Evolutionary conservation across 192 early-diverging fungal genomes (phyloP), one percentile per base, ranked within the genome.

Genomic region (Gaertneriomyces sp.): DNA sequence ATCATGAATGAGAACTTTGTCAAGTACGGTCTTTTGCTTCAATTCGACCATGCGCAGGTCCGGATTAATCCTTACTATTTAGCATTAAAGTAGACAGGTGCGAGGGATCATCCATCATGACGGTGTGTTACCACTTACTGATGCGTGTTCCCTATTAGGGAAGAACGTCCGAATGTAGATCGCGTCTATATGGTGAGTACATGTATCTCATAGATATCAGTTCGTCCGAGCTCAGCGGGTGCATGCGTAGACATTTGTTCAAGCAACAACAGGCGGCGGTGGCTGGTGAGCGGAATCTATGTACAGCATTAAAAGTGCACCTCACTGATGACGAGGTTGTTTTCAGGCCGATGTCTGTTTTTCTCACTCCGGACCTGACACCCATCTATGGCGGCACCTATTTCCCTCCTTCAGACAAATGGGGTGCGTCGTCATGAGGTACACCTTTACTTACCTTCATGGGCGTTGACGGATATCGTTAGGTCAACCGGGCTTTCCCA

Each of bases 141-240:
- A 33, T 33, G 25, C 25, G 25, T 33, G 6, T 20, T 6, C 49
- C 58, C 58, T n/a, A 53, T 38, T 60, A 81, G 85, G 20, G 85
- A 87, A 60, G 81, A 81, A 51, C 65, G 83, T 19, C 86, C 86
- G 11, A 85, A 78, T 20, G 86, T 87, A 8, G 86, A 87, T 67
- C 81, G 78, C 16, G 63, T 85, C 53, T 87, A 86, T 62, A 87
- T 87, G 85, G 72, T 74, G 40, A 62, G 53, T 64, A 38, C 69
- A 20, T 5, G 49, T 6, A 51, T 51, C 4, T 4, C n/a, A 17
- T 5, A 5, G n/a, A 51, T 4, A 17, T 17, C 49, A 51, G 20
- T 17, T 20, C n/a, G 20, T 4, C 20, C n/a, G 49, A 17, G 49
- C 49, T 20, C 4, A 51, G 20, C 49, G 20, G n/a, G n/a, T 5